A percentile compares a stretch with the other conserved stretches of the same genome.
These are phyloP conservation scores for Coemansia erecta DNA, from an alignment of 192 early-diverging fungal species.

Conservation along the genomic window DNA sequence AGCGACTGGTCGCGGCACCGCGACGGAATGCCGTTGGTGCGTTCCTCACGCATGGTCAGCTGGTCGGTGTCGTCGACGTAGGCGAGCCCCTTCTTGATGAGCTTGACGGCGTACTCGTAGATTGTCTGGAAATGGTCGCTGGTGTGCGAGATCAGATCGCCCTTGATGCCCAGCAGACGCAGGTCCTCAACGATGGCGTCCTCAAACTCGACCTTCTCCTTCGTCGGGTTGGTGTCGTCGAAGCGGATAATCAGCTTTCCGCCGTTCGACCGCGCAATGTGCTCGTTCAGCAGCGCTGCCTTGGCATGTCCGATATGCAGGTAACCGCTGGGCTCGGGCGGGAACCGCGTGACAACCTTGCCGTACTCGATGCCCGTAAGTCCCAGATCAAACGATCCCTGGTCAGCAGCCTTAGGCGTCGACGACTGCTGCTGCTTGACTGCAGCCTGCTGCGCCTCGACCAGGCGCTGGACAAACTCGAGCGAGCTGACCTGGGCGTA, in stretches of 20 bases:
- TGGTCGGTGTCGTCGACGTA: slow-evolving; percentile 93
- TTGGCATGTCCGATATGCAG: slow-evolving; percentile 99
- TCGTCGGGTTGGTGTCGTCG: slow-evolving; percentile 97
- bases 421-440: slow-evolving; percentile 9
- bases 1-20: slow-evolving; percentile 80
- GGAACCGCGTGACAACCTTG: slow-evolving; percentile 95
- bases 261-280: slow-evolving; percentile 87
- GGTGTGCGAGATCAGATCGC: slow-evolving; percentile 79
- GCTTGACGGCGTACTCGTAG: slow-evolving; percentile 77
- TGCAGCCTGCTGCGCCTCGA: slow-evolving; percentile 6
- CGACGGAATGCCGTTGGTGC: slow-evolving; percentile 78
- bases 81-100: slow-evolving; percentile 86
- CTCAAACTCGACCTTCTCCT: slow-evolving; percentile 97
- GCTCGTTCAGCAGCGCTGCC: slow-evolving; percentile 96
- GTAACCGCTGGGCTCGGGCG: slow-evolving; percentile 97
- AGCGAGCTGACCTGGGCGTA: slow-evolving; percentile 68
- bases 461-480: slow-evolving; percentile 53
- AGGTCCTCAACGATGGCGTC: slow-evolving; percentile 94
- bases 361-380: slow-evolving; percentile 78
- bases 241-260: slow-evolving; percentile 95
- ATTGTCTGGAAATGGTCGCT: slow-evolving; percentile 90
- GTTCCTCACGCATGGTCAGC: slow-evolving; percentile 83
- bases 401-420: slow-evolving; percentile 60
- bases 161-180: slow-evolving; percentile 77
- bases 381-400: slow-evolving; percentile 92